These are phyloP conservation scores for Bryoerythrophyllum caledonicum DNA, from an alignment of 225 moss, liverwort and hornwort species.

Conservation along the genomic window DNA sequence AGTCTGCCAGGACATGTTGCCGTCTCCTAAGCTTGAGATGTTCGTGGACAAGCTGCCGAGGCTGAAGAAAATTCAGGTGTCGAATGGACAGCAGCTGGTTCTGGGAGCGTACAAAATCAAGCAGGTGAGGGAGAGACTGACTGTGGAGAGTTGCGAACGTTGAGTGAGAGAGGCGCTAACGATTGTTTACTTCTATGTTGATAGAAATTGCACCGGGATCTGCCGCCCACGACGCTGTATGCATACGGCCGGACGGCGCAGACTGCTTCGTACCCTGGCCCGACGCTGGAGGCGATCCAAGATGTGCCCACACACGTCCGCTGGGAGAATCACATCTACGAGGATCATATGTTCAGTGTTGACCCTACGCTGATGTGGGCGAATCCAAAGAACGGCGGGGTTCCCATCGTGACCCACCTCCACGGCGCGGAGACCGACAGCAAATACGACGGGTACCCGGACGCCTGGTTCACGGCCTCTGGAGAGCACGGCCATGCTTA, in stretches of 20 bases:
- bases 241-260: constrained; percentile 33
- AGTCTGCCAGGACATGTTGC: constrained; percentile 47
- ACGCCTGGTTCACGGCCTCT: constrained; percentile 68
- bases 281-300: constrained; percentile 35
- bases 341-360: constrained; percentile 38
- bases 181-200: not conserved
- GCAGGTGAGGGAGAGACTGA: constrained; percentile 25
- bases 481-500: constrained; percentile 48
- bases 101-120: constrained; percentile 45
- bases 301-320: constrained; percentile 16
- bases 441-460: constrained; percentile 61
- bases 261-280: constrained; percentile 46
- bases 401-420: constrained; percentile 57
- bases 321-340: constrained; percentile 50
- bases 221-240: constrained; percentile 46
- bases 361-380: constrained; percentile 59
- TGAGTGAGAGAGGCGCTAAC: not conserved
- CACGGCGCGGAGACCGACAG: constrained; percentile 48
- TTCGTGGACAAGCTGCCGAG: constrained; percentile 43
- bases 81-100: constrained; percentile 25
- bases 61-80: constrained; percentile 17
- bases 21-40: constrained; percentile 48
- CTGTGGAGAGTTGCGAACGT: not conserved
- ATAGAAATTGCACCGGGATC: constrained; percentile 51
- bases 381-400: constrained; percentile 46